Conservation (phyloP, 164 flowering plant genomes). For the Aristolochia fimbriata region DNA sequence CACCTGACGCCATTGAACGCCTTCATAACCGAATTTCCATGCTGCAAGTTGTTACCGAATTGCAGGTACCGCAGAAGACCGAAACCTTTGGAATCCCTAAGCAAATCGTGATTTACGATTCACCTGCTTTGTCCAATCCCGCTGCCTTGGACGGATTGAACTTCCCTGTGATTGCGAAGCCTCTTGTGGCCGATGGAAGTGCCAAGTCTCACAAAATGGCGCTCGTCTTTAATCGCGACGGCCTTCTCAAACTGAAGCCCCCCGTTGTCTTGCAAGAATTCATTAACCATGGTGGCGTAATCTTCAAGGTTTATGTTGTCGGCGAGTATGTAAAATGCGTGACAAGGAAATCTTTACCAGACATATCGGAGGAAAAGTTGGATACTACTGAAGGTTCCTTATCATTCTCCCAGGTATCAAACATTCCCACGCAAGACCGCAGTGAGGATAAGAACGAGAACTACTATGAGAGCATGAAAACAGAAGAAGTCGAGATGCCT, state of each 20-base stretch:
- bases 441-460: constrained; percentile 16
- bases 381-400: constrained; percentile 31
- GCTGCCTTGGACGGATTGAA: constrained; percentile 27
- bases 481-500: constrained; percentile 61
- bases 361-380: constrained; percentile 57
- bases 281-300: constrained; percentile 83
- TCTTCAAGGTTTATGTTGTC: constrained; percentile 79
- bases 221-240: constrained; percentile 44
- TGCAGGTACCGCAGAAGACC: constrained; percentile 18
- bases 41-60: constrained; percentile 70
- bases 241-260: constrained; percentile 41
- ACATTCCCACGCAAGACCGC: constrained; percentile 28
- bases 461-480: constrained; percentile 34
- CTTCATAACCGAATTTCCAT: constrained; percentile 50
- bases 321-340: constrained; percentile 65
- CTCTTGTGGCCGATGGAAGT: constrained; percentile 75
- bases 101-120: constrained; percentile 50
- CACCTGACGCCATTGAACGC: constrained; percentile 25
- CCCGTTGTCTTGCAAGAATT: constrained; percentile 79
- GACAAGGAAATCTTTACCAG: constrained; percentile 70
- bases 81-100: constrained; percentile 62
- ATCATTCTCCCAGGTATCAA: constrained; percentile 73
- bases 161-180: constrained; percentile 82
- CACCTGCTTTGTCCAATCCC: constrained; percentile 23
- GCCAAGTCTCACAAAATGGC: constrained; percentile 81